Base-by-base conservation (phyloP, 1,284 basidiomycete species). In the Papiliotrema terrestris region DNA sequence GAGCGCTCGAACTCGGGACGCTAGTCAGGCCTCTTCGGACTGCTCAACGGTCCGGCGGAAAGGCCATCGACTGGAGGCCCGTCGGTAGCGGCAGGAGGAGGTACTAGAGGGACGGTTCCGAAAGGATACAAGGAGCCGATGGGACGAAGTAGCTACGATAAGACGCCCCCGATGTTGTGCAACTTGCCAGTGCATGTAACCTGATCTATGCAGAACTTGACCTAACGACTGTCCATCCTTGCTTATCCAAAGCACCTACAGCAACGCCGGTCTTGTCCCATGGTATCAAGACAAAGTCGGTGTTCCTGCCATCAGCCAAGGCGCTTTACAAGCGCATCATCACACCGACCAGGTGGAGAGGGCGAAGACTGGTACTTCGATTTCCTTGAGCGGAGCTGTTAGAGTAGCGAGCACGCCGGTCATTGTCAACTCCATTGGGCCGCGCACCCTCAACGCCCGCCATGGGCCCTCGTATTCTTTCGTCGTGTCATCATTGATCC, bases 401-500 rank as follows among this genome's bases (percentile, higher is more conserved):
- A 87, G 23, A 2, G 80, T 79, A 39, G 80, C 78, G 59, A 87
- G 71, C 14, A 86, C 80, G 2, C 85, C 84, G 15, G 81, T 83
- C 56, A 87, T 82, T 84, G 84, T 79, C 56, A 86, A 84, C 62
- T 84, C 82, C 81, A 87, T 83, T 5, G 83, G 84, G 2, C 85
- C 86, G 46, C 75, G 75, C 47, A 87, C 83, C 64, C 82, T 82
- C 53, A 87, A 81, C 58, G 82, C 82, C 63, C 74, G 78, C 66
- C 66, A 68, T 4, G 58, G 60, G 0, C 60, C 58, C 15, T 61
- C 57, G 15, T 25, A 37, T 32, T 48, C 36, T 14, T n/a, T 8
- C 14, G 52, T 29, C 17, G 9, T 5, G 4, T n/a, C 19, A 5
- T 45, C 14, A 13, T 26, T 13, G 8, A 45, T 19, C 22, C 15